Percentiles rank a stretch among this genome's conserved stretches.
phyloP scores from a whole-genome alignment of 2,329 filamentous ascomycete species.

The Cordyceps cateniannulata region DNA sequence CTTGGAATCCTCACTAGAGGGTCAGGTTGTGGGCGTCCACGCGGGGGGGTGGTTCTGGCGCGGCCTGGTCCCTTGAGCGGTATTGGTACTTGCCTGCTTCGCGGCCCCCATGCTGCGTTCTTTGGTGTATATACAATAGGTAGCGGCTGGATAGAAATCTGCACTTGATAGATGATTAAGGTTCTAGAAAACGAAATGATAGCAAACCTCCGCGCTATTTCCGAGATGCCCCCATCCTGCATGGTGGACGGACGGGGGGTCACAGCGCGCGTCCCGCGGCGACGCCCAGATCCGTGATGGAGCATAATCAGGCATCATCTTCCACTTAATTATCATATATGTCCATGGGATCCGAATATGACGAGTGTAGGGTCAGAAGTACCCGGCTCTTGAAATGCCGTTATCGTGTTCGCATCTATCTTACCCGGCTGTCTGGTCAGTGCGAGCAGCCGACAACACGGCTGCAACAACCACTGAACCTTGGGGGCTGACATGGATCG shows the following conservation, averaged over 20 bases:
- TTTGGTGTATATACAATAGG: too few relatives aligned
- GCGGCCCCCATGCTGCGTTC: too few relatives aligned
- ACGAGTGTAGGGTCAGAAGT: not conserved
- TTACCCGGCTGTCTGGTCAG: not conserved
- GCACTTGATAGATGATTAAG: too few relatives aligned
- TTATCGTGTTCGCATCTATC: not conserved
- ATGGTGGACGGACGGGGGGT: not conserved
- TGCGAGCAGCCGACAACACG: too few relatives aligned
- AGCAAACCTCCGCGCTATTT: not conserved
- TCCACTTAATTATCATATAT: not conserved
- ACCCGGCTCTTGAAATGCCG: not conserved
- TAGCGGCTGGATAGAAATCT: too few relatives aligned
- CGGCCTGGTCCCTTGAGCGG: too few relatives aligned
- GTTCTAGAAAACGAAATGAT: too few relatives aligned
- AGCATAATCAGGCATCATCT: not conserved
- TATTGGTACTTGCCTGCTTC: not conserved
- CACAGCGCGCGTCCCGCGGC: conserved; percentile 4
- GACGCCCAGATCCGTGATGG: not conserved
- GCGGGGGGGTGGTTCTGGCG: too few relatives aligned
- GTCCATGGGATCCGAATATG: not conserved
- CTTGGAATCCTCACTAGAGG: too few relatives aligned
- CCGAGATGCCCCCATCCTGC: not conserved
- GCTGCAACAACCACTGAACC: too few relatives aligned
- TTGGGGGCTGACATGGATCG: not conserved
- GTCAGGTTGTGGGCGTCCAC: too few relatives aligned